Base-by-base conservation (phyloP, 2,329 filamentous ascomycete genomes). In the Penicillium sp. region DNA sequence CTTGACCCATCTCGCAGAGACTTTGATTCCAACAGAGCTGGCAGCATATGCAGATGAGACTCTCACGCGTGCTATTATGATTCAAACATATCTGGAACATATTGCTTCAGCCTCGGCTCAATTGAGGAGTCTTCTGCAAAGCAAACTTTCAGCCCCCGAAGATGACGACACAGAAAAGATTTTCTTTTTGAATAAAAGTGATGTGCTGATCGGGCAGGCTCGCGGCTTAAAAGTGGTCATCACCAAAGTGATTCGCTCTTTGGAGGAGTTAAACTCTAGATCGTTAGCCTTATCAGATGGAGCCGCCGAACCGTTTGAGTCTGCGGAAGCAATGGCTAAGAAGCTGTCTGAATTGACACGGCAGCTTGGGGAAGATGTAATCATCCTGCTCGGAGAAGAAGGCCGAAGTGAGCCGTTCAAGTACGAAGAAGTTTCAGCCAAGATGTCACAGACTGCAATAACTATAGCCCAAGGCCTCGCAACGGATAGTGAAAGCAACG, bases 141-240 rank as follows among this genome's bases (percentile, higher is more conserved):
- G 82, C 11, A 83, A 84, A 47, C 71, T 93, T 5, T 79, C 83
- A 0, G 67, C 74, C 1, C 73, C 73, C 9, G 77, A 75, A 8
- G 86, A 89, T 7, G 86, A 88, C 52, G 88, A 90, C 20, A 84
- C 88, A 24, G 86, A 90, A 62, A 82, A 81, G 11, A 77, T 85
- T 59, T 81, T 88, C 64, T 87, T 96, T 63, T 71, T 82, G 28
- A 85, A 84, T 65, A 89, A 87, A 69, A 78, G 87, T 1, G 91
- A 96, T 59, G 71, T 80, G 16, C 83, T 91, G 55, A 82, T 91
- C 59, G 85, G 83, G 14, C 87, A 91, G 66, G 89, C 89, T 7
- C 84, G 92, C 59, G 91, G 89, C 68, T 83, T 88, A 56, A 96
- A 96, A 78, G 89, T 96, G 33, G 81, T 93, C 49, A 84, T 89